Evolutionary conservation across 2,329 filamentous ascomycete species (phyloP).

Genomic region (Thermoascus crustaceus): DNA sequence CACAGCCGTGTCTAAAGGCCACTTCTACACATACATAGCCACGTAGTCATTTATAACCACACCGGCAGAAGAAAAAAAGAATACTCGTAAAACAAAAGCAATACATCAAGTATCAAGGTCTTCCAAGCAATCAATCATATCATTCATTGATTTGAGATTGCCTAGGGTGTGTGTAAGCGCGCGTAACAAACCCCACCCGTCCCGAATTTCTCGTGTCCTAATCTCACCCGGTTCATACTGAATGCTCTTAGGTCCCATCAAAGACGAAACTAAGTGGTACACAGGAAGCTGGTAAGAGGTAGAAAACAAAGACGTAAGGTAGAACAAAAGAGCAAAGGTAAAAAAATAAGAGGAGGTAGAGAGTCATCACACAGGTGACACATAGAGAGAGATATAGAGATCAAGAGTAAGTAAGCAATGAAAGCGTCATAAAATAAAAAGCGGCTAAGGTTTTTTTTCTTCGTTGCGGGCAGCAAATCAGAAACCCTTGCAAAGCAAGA

Average conservation of each 20-base stretch:
- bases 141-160: neutral
- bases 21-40: too few species aligned
- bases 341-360: neutral
- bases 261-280: slow-evolving; percentile 4
- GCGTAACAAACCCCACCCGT: neutral
- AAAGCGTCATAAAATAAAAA: slow-evolving; percentile 1
- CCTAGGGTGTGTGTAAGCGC: slow-evolving; percentile 1
- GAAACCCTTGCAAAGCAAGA: slow-evolving; percentile 19
- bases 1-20: too few species aligned
- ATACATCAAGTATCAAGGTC: too few species aligned
- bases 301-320: too few species aligned
- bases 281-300: slow-evolving; percentile 1
- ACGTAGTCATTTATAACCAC: too few species aligned
- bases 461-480: neutral
- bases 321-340: slow-evolving; percentile 1
- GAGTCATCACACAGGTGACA: slow-evolving; percentile 1
- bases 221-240: neutral
- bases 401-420: slow-evolving; percentile 4
- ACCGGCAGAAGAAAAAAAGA: too few species aligned
- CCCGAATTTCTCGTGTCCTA: slow-evolving; percentile 1
- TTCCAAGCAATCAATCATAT: slow-evolving; percentile 3
- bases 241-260: neutral
- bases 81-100: too few species aligned
- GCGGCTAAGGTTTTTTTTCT: slow-evolving; percentile 1
- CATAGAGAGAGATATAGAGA: slow-evolving; percentile 2